Percentiles rank a stretch among this genome's conserved stretches.
Evolutionary conservation across 2,329 filamentous ascomycete species (phyloP).

Genomic region (Trematosphaeria pertusa): DNA sequence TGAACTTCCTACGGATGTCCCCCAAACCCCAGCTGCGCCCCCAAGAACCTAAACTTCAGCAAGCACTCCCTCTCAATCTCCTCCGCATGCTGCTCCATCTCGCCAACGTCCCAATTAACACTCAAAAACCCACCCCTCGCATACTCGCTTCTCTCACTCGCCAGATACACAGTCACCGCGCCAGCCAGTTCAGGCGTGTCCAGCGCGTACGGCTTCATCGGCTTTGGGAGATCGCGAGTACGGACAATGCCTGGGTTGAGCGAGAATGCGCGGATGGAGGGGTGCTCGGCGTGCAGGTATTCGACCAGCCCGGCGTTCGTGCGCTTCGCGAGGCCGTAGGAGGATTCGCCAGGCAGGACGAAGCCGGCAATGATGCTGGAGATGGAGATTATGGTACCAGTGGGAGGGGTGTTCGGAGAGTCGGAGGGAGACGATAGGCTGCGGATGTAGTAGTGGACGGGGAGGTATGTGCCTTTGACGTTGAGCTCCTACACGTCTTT

Average conservation of each 20-base stretch:
- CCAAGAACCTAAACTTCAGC: background rate
- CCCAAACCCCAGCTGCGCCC: background rate
- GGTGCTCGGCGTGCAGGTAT: slow-evolving; percentile 20
- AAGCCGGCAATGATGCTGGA: slow-evolving; percentile 27
- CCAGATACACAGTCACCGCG: slow-evolving; percentile 33
- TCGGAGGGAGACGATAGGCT: slow-evolving; percentile 10
- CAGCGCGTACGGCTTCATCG: slow-evolving; percentile 34
- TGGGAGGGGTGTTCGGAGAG: no score
- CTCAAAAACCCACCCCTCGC: slow-evolving; percentile 14
- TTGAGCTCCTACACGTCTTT: slow-evolving; percentile 32
- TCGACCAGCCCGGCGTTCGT: slow-evolving; percentile 32
- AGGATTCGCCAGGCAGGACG: slow-evolving; percentile 23
- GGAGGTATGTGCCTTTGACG: slow-evolving; percentile 29
- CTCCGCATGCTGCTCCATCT: slow-evolving; percentile 32
- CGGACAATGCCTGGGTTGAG: slow-evolving; percentile 35
- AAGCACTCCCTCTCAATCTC: slow-evolving; percentile 10
- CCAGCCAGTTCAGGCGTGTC: slow-evolving; percentile 42
- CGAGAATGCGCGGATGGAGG: slow-evolving; percentile 29
- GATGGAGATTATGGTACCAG: slow-evolving; percentile 34
- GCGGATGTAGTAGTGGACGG: slow-evolving; percentile 28
- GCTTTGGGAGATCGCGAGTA: slow-evolving; percentile 18
- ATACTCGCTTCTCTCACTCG: slow-evolving; percentile 19
- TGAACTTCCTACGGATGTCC: no score
- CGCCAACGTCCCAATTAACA: slow-evolving; percentile 16
- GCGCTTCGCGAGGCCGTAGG: slow-evolving; percentile 27